Base-by-base conservation (phyloP, 1,284 basidiomycete species). In the Cryptococcus sp. region DNA sequence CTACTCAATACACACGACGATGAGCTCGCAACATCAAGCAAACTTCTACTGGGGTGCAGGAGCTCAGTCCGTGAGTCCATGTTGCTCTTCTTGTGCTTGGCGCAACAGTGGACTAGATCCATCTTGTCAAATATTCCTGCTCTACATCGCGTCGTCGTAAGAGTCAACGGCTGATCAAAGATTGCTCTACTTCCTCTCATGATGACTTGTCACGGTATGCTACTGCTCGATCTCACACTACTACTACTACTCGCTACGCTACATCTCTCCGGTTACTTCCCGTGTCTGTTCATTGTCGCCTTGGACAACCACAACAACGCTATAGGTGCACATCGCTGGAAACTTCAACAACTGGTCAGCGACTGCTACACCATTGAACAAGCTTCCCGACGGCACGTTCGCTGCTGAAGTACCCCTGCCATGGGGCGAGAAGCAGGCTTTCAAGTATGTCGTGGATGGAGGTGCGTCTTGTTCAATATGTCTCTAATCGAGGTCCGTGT, bases 391-490 rank as follows among this genome's bases (percentile, higher is more conserved):
- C 55, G 75, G 74, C 40, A 71, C 66, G 41, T 78, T 76, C 57
- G 57, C 57, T 17, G 70, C 58, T 38, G 52, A 66, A 16, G 58
- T 78, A 39, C 59, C 64, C 16, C 41, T 79, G 26, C 73, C 75
- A 23, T 79, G 64, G 64, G 77, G 76, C 20, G 73, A 76, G 62
- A 77, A 73, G 57, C 71, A 77, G 58, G 72, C 77, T 23, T 79
- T 75, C 73, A 79, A 79, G 65, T 79, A 78, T 61, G 76, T 79
- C 46, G 75, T 78, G 23, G 77, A 79, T 64, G 75, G 75, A 51
- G 69, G 69, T 71, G 54, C 46, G 46, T 23, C n/a, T 44, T 22
- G 41, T 19, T 17, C 22, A 22, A 25, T 8, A 1, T 19, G 29
- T 40, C 20, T 26, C 25, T 40, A 38, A 43, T 26, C 16, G n/a